Conservation (phyloP, 768 basidiomycete species). For the Roridomyces roridus region DNA sequence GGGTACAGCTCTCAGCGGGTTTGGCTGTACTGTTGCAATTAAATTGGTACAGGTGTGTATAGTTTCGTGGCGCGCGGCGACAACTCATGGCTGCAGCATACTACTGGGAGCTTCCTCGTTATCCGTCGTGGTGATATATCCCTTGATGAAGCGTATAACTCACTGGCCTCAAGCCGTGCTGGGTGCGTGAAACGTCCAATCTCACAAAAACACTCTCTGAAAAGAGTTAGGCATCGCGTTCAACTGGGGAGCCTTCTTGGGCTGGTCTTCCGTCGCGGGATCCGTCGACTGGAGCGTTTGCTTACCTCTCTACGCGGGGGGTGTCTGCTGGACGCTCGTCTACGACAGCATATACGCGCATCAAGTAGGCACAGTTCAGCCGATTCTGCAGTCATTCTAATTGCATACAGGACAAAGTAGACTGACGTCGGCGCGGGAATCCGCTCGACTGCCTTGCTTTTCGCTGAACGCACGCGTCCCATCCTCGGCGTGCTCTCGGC, state of each 20-base stretch:
- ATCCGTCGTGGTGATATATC: slow-evolving; percentile 87
- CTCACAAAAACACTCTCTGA: background rate
- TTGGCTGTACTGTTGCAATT: slow-evolving; percentile 87
- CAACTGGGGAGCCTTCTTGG: slow-evolving; percentile 96
- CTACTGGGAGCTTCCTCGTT: slow-evolving; percentile 91
- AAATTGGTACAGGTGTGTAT: slow-evolving; percentile 91
- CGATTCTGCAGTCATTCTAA: background rate
- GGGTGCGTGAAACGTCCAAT: slow-evolving; percentile 55
- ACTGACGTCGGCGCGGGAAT: slow-evolving; percentile 90
- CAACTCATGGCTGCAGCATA: slow-evolving; percentile 59
- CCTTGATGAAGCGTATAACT: slow-evolving; percentile 96
- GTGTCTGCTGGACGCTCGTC: slow-evolving; percentile 91
- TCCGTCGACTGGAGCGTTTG: slow-evolving; percentile 82
- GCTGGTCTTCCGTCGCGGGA: slow-evolving; percentile 94
- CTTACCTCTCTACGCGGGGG: slow-evolving; percentile 88
- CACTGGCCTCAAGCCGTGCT: slow-evolving; percentile 97
- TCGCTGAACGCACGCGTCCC: slow-evolving; percentile 76
- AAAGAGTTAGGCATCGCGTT: slow-evolving; percentile 78
- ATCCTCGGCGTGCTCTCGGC: slow-evolving; percentile 78
- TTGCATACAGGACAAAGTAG: slow-evolving; percentile 78
- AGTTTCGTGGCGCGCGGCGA: background rate
- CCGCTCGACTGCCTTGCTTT: slow-evolving; percentile 92
- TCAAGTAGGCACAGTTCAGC: slow-evolving; percentile 59
- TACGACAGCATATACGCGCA: slow-evolving; percentile 99
- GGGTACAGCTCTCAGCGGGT: slow-evolving; percentile 79